Evolutionary conservation across 768 basidiomycete genomes (phyloP).

Genomic region (Serpula lacrymans): DNA sequence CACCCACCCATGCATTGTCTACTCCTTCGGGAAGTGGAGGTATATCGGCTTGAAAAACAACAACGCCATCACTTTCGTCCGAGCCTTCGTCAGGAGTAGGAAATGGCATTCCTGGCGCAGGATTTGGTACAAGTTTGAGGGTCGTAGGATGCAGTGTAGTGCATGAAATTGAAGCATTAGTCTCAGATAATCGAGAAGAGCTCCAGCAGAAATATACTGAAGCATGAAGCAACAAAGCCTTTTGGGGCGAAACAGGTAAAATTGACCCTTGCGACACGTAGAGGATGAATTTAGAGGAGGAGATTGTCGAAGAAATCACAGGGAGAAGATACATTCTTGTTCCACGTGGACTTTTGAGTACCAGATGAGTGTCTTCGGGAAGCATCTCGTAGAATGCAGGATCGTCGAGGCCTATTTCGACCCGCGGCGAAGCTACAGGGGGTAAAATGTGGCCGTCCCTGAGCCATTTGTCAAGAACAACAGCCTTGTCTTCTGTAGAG

Average conservation of each 20-base stretch:
- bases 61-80: constrained; percentile 74
- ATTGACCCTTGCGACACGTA: constrained; percentile 63
- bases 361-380: constrained; percentile 34
- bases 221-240: constrained; percentile 40
- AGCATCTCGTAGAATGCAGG: constrained; percentile 35
- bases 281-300: constrained; percentile 40
- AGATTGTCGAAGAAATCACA: constrained; percentile 19
- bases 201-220: constrained; percentile 45
- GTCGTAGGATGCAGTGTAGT: constrained; percentile 38
- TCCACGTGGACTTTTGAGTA: constrained; percentile 40
- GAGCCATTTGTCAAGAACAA: constrained; percentile 63
- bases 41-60: constrained; percentile 56
- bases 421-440: constrained; percentile 16
- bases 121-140: constrained; percentile 63
- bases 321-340: constrained; percentile 53
- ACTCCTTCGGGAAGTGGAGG: constrained; percentile 11
- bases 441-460: constrained; percentile 55
- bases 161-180: constrained; percentile 28
- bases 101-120: constrained; percentile 49
- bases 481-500: constrained; percentile 24
- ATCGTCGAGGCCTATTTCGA: constrained; percentile 11
- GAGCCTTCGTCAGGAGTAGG: constrained; percentile 66
- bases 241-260: constrained; percentile 46
- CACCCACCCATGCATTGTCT: constrained; percentile 44
- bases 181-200: background rate